phyloP scores from a whole-genome alignment of 371 early-diverging fungal species.

The Blyttiomyces sp. region DNA sequence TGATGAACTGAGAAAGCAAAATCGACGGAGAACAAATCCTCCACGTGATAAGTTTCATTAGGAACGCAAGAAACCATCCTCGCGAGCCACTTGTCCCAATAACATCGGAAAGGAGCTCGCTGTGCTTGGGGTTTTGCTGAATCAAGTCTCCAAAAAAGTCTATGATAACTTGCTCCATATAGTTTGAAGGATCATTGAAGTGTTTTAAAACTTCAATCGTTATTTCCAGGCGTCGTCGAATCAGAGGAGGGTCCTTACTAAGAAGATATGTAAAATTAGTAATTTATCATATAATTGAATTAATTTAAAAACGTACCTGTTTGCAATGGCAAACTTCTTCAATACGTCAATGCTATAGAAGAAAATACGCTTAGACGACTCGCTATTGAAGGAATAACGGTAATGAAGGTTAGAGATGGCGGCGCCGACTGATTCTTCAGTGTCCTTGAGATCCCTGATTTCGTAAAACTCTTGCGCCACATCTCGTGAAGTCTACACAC shows the following conservation, averaged over 20 bases:
- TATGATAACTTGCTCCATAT: conserved; percentile 4
- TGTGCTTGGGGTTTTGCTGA: background rate
- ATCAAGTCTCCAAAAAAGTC: conserved; percentile 3
- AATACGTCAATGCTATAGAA: conserved; percentile 4
- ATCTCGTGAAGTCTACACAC: conserved; percentile 9
- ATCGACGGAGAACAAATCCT: conserved; percentile 3
- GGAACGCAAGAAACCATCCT: conserved; percentile 1
- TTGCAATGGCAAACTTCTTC: conserved; percentile 6
- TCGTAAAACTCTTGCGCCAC: conserved; percentile 18
- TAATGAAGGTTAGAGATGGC: conserved; percentile 23
- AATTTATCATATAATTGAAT: background rate
- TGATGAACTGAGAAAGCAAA: background rate
- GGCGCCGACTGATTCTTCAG: conserved; percentile 15
- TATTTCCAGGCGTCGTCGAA: conserved; percentile 8
- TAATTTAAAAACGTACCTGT: background rate
- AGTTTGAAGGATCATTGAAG: conserved; percentile 17
- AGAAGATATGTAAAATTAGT: background rate
- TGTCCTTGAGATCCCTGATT: conserved; percentile 23
- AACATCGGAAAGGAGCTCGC: background rate
- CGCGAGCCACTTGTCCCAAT: too few relatives aligned
- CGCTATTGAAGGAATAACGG: conserved; percentile 7
- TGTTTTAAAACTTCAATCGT: conserved; percentile 17
- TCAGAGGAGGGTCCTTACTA: background rate
- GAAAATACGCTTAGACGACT: conserved; percentile 8
- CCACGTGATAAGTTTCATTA: background rate